Base-by-base conservation (phyloP, 1,139 yeast genomes). In the Magnusiomyces starmeri region DNA sequence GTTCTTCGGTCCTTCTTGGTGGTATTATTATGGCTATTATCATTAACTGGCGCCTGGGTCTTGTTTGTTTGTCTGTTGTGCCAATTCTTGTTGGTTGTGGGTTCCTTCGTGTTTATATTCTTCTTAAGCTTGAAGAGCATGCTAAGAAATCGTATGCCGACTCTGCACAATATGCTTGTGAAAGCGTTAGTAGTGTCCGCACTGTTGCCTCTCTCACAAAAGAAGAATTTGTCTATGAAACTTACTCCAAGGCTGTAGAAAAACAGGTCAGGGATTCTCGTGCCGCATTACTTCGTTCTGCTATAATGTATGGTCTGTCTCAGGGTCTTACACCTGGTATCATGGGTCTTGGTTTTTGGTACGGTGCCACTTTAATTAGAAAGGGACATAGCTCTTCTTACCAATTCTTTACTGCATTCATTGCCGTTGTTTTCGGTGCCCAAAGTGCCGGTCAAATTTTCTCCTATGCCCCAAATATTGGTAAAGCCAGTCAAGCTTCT, bases 361-460 rank as follows among this genome's bases (percentile, higher is more conserved):
- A 69, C 57, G 73, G 73, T 27, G 57, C 71, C 16, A 64, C 67
- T 7, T 56, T 68, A 47, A 52, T 69, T 56, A 60, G 63, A 47
- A 62, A 61, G 43, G 59, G 56, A 24, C 56, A 57, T 25, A 53
- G 59, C 14, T 54, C 64, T 3, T 41, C 48, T 14, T 59, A 61
- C 56, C 63, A 61, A 49, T 70, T 68, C 60, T 69, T 67, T 46
- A 69, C 67, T 39, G 70, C 70, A 12, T 68, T 69, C 50, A 59
- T 63, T 52, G 62, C 68, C 53, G 83, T 95, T 1, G 85, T 88
- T 12, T 85, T 85, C 64, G 96, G 96, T 9, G 74, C 90, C 35
- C 92, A 95, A 8, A 82, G 84, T 56, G 89, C 90, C 59, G 90
- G 89, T 59, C 82, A 94, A 2, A 94, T 87, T 59, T 72, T 88